Evolutionary conservation across 805 yeast genomes (phyloP).

Genomic region (Ogataea degrootiae): DNA sequence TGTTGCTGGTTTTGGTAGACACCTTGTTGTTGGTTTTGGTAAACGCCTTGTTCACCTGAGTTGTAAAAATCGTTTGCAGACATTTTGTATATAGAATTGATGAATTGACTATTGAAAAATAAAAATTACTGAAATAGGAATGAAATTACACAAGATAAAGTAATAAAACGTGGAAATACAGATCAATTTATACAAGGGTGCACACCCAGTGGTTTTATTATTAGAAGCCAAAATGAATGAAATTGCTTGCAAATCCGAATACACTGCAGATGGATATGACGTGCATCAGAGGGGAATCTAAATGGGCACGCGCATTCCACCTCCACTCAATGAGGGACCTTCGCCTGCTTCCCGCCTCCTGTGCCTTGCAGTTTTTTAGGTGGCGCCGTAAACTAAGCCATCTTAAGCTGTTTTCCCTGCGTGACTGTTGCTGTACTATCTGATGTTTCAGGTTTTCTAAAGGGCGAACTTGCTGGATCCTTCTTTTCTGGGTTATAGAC

Average conservation of each 20-base stretch:
- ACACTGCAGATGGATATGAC: too few species aligned
- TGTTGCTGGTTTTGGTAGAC: slow-evolving; percentile 5
- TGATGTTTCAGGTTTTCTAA: too few species aligned
- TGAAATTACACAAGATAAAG: background rate
- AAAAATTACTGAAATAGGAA: background rate
- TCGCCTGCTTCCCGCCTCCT: too few species aligned
- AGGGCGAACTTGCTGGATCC: too few species aligned
- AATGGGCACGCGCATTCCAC: background rate
- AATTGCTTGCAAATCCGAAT: background rate
- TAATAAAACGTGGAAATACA: background rate
- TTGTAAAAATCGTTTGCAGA: slow-evolving; percentile 55
- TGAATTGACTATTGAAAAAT: background rate
- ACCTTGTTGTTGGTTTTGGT: slow-evolving; percentile 26
- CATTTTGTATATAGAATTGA: slow-evolving; percentile 29
- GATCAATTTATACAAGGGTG: background rate
- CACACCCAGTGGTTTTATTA: too few species aligned
- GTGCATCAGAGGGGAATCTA: too few species aligned
- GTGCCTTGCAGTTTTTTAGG: background rate
- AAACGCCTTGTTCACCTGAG: slow-evolving; percentile 37
- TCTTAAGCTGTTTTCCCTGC: too few species aligned
- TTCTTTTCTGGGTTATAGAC: too few species aligned
- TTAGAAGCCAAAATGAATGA: background rate
- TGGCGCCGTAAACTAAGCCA: too few species aligned
- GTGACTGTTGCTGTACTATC: too few species aligned
- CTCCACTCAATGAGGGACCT: too few species aligned